A percentile compares a stretch with the other conserved stretches of the same genome.
Conservation (phyloP, 495 filamentous ascomycete genomes). For the Tuber indicum region DNA sequence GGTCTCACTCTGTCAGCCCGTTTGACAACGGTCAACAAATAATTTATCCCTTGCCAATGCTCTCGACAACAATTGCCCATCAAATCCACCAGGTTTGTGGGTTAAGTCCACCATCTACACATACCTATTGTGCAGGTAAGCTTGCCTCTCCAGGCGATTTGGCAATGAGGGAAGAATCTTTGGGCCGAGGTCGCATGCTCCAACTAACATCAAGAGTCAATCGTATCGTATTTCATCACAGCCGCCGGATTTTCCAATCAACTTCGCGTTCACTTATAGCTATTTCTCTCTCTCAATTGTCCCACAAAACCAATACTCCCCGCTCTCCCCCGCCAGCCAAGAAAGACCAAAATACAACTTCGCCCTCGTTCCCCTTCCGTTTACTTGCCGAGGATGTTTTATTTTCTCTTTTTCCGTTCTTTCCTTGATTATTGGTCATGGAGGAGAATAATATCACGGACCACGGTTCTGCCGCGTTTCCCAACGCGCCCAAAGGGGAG, state of each 20-base stretch:
- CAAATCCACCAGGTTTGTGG: background rate
- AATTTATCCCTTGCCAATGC: background rate
- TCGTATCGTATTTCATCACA: constrained; percentile 28
- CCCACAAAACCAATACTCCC: background rate
- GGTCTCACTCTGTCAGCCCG: background rate
- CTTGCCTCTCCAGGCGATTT: background rate
- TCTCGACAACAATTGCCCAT: background rate
- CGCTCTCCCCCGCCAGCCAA: background rate
- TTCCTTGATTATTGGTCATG: constrained; percentile 30
- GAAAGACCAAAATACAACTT: background rate
- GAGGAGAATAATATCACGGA: constrained; percentile 27
- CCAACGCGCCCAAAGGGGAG: constrained; percentile 35
- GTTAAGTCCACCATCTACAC: background rate
- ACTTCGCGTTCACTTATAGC: background rate
- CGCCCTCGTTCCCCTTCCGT: too few species aligned
- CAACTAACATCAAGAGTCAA: constrained; percentile 41
- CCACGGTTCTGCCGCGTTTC: constrained; percentile 31
- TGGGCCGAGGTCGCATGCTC: constrained; percentile 9
- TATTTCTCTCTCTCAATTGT: background rate
- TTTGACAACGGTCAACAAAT: background rate
- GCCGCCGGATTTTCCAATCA: background rate
- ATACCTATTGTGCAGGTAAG: background rate
- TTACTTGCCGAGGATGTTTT: constrained; percentile 4
- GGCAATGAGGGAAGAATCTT: background rate
- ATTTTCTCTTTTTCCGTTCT: constrained; percentile 12